Evolutionary conservation across 192 early-diverging fungal genomes (phyloP).

Genomic region (Paraglomus brasilianum): DNA sequence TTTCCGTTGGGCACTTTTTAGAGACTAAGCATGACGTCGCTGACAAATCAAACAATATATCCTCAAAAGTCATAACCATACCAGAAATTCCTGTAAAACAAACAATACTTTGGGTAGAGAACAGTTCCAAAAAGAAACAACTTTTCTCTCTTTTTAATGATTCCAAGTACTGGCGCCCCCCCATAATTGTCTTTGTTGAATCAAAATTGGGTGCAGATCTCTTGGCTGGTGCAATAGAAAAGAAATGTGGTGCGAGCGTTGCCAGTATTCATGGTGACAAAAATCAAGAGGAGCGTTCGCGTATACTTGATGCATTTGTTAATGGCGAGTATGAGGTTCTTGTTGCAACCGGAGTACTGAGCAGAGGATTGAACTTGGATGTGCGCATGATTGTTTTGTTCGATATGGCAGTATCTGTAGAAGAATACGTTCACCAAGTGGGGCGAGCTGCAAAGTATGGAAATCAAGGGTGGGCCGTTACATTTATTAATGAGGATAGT

Average conservation of each 20-base stretch:
- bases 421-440: conserved; percentile 58
- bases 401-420: conserved; percentile 57
- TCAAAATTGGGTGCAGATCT: conserved; percentile 54
- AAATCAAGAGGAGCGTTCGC: conserved; percentile 42
- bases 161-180: conserved; percentile 51
- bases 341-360: conserved; percentile 53
- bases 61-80: neutral
- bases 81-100: conserved; percentile 42
- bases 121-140: conserved; percentile 53
- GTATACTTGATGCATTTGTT: conserved; percentile 36
- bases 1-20: conserved; percentile 32
- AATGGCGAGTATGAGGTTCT: conserved; percentile 40
- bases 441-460: conserved; percentile 43
- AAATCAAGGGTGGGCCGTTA: conserved; percentile 52
- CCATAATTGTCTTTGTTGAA: conserved; percentile 56
- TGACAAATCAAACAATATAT: neutral
- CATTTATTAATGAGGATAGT: conserved; percentile 59
- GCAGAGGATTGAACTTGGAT: conserved; percentile 51
- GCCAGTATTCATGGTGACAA: conserved; percentile 54
- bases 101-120: conserved; percentile 58
- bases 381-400: conserved; percentile 56
- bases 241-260: conserved; percentile 39
- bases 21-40: neutral
- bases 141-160: conserved; percentile 52
- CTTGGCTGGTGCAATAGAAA: conserved; percentile 44